Base-by-base conservation (phyloP, 2,329 filamentous ascomycete genomes). In the Phaeosphaeria sp. region DNA sequence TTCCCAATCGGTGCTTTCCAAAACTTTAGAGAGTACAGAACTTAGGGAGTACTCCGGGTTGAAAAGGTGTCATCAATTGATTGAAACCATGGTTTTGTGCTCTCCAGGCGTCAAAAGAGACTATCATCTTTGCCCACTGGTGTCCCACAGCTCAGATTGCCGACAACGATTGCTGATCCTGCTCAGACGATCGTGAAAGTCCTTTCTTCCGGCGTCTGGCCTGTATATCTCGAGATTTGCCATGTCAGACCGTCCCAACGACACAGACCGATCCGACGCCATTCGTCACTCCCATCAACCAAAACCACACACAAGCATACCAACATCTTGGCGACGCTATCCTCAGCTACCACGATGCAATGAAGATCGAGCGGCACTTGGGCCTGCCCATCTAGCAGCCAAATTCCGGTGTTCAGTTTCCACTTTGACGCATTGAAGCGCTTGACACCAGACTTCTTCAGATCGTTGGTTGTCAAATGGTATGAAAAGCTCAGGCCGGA, bases 241-340 rank as follows among this genome's bases (percentile, higher is more conserved):
- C 46, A 49, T n/a, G 5, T 21, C 11, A 36, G 20, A 1, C 46
- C 46, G 4, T 33, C 46, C 46, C 46, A 49, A 49, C 36, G 46
- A 20, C 46, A 49, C 17, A 49, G 1, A 7, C 46, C 46, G 18
- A 49, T 20, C 3, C 46, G 24, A 6, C n/a, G 24, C 46, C 46
- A 49, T n/a, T 13, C 18, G n/a, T 21, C 24, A 33, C 22, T 18
- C 7, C 15, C 1, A 4, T 36, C 24, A 21, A 11, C 22, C 30
- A 3, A 17, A 9, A 21, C 17, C 18, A 49, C n/a, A 33, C 24
- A 30, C 46, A 49, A 11, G n/a, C 46, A 49, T 46, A 40, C 13
- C 42, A 60, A 55, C 51, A 63, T 60, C 55, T 60, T 63, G 44
- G 52, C 57, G 43, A 58, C 57, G 52, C 57, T 58, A 56, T 60